Percentiles rank a stretch among this genome's conserved stretches.
Conservation (phyloP, 1,284 basidiomycete genomes). For the Pyrrhoderma noxium region DNA sequence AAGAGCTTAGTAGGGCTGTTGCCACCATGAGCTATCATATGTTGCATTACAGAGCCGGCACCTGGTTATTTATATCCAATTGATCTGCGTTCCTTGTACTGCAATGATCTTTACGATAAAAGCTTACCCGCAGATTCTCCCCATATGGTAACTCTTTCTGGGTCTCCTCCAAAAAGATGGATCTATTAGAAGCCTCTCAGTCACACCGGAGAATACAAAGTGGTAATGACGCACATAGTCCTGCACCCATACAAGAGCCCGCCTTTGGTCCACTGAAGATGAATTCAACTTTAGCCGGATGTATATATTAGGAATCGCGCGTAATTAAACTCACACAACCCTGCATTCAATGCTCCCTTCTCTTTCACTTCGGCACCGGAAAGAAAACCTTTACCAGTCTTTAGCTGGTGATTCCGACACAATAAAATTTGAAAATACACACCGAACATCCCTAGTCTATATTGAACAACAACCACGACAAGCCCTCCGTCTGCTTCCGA, state of each 20-base stretch:
- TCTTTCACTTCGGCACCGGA: slow-evolving; percentile 24
- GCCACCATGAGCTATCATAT: slow-evolving; percentile 20
- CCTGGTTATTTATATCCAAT: slow-evolving; percentile 19
- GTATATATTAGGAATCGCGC: not conserved
- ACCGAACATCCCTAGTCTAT: slow-evolving; percentile 19
- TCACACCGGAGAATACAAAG: not conserved
- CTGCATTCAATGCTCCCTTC: slow-evolving; percentile 27
- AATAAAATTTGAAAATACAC: not conserved
- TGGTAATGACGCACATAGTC: slow-evolving; percentile 21
- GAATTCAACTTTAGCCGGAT: not conserved
- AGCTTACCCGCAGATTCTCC: slow-evolving; percentile 29
- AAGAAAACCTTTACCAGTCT: slow-evolving; percentile 23
- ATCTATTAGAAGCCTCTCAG: slow-evolving; percentile 17
- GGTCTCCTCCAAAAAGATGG: slow-evolving; percentile 28
- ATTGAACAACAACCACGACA: slow-evolving; percentile 17
- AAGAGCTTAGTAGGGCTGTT: slow-evolving; percentile 19
- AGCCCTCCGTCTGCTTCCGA: slow-evolving; percentile 14
- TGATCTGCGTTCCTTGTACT: not conserved
- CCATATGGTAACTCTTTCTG: slow-evolving; percentile 28
- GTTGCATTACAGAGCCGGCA: slow-evolving; percentile 21
- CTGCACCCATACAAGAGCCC: slow-evolving; percentile 29
- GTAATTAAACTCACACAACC: slow-evolving; percentile 21
- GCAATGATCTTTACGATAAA: too few relatives aligned
- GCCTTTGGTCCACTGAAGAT: slow-evolving; percentile 27
- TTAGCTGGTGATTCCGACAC: not conserved